Base-by-base conservation (phyloP, 768 basidiomycete species). In the Termitomyces sp. region DNA sequence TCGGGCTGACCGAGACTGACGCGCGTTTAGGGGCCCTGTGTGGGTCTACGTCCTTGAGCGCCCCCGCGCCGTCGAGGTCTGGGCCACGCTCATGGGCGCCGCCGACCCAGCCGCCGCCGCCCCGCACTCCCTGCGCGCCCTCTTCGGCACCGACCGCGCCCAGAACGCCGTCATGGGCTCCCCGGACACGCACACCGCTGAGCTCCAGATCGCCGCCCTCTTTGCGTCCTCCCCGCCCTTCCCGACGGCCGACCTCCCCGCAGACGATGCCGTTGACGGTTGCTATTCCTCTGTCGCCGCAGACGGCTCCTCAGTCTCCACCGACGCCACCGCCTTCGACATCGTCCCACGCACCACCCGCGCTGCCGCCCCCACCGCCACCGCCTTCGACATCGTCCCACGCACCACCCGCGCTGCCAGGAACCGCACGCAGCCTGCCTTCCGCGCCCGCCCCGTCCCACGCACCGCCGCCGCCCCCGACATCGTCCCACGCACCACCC, bases 41-140 rank as follows among this genome's bases (percentile, higher is more conserved):
- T 92, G 91, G 88, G 89, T 94, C 21, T 94, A 92, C 69, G 87
- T 94, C 40, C 85, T 94, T 59, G 91, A 92, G 67, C 83, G 91
- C 38, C 77, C 87, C 51, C 82, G 87, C 40, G 87, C 91, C 6
- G 86, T 94, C 48, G 85, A 91, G 69, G 88, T 91, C 52, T 86
- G 87, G 79, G 75, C 81, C 46, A 83, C 86, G 0, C 81, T 93
- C 63, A 89, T 92, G 80, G 87, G 89, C 54, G 74, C 85, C 66
- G 60, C 68, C 31, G 85, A 89, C 67, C 82, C 86, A 26, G 76
- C 77, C 35, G 64, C 78, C 14, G 87, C 87, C 0, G 70, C 83
- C 3, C 85, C 87, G 48, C 77, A 80, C 65, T 86, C 86, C n/a
- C 72, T 90, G 26, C 87, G 87, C 60, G 87, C 86, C 2, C 71